These are phyloP conservation scores for Zasmidium angulare DNA, from an alignment of 2,329 filamentous ascomycete genomes.

Conservation along the genomic window DNA sequence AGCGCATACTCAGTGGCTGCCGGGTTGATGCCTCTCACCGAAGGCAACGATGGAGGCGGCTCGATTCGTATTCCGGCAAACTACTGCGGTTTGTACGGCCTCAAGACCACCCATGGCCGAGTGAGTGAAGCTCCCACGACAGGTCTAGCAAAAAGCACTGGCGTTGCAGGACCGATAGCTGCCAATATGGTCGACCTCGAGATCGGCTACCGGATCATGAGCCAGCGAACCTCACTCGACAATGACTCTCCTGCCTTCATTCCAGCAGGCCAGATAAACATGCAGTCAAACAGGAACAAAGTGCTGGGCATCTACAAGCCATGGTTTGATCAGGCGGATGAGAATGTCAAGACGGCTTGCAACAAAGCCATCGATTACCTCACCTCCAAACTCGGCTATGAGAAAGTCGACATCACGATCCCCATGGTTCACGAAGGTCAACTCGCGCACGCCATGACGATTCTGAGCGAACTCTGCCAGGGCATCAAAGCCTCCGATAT, in stretches of 20 bases:
- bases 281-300: slow-evolving; percentile 44
- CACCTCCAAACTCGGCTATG: slow-evolving; percentile 53
- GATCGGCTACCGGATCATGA: slow-evolving; percentile 78
- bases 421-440: slow-evolving; percentile 70
- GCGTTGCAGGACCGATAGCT: slow-evolving; percentile 73
- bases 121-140: slow-evolving; percentile 59
- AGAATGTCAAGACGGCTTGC: slow-evolving; percentile 62
- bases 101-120: slow-evolving; percentile 76
- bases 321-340: slow-evolving; percentile 70
- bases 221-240: slow-evolving; percentile 66
- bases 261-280: slow-evolving; percentile 36
- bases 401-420: slow-evolving; percentile 61
- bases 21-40: slow-evolving; percentile 71
- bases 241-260: slow-evolving; percentile 63
- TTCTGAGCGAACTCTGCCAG: slow-evolving; percentile 68
- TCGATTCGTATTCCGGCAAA: slow-evolving; percentile 71
- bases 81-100: slow-evolving; percentile 78
- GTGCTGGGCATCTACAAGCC: slow-evolving; percentile 68
- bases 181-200: slow-evolving; percentile 74
- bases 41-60: slow-evolving; percentile 73
- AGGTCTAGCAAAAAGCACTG: slow-evolving; percentile 61
- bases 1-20: slow-evolving; percentile 68
- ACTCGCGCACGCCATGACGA: slow-evolving; percentile 73
- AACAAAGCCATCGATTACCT: slow-evolving; percentile 62
- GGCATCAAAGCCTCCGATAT: slow-evolving; percentile 47